A percentile compares a stretch with the other conserved stretches of the same genome.
Evolutionary conservation across 176 grass and related monocot genomes (phyloP).

Genomic region (Bolboschoenus planiculmis): DNA sequence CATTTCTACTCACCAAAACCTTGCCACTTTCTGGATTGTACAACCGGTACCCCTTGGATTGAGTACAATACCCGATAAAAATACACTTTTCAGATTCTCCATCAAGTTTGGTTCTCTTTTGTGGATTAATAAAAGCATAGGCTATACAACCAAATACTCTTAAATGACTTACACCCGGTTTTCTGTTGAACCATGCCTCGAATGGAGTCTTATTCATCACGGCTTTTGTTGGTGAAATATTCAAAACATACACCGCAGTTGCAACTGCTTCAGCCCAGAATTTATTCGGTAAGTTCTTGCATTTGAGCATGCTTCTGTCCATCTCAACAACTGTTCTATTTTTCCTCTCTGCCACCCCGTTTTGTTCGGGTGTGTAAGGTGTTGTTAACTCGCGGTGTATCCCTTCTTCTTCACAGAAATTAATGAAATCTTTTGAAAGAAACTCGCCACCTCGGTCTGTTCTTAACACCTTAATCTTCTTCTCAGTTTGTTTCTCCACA

Average conservation of each 20-base stretch:
- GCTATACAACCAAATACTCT: slow-evolving; percentile 7
- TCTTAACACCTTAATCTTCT: not conserved
- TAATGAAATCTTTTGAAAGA: not conserved
- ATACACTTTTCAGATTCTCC: not conserved
- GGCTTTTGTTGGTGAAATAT: not conserved
- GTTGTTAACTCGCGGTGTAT: not conserved
- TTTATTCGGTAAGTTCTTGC: not conserved
- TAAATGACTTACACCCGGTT: not conserved
- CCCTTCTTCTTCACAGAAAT: not conserved
- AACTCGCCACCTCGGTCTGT: not conserved
- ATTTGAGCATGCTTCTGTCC: not conserved
- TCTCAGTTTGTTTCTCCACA: not conserved
- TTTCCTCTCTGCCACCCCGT: not conserved
- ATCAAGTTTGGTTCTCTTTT: slow-evolving; percentile 1
- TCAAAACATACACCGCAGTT: not conserved
- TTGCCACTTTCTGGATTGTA: not conserved
- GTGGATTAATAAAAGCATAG: not conserved
- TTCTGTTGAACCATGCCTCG: not conserved
- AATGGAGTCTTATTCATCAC: not conserved
- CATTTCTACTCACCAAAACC: not conserved
- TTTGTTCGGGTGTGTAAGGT: not conserved
- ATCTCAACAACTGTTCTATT: not conserved
- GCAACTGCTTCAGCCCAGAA: slow-evolving; percentile 2
- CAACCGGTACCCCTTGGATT: not conserved
- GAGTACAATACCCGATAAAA: slow-evolving; percentile 4